Evolutionary conservation across 441 rosid genomes (phyloP), one percentile per base, ranked within the genome.

Genomic region (Omphalea diandra): DNA sequence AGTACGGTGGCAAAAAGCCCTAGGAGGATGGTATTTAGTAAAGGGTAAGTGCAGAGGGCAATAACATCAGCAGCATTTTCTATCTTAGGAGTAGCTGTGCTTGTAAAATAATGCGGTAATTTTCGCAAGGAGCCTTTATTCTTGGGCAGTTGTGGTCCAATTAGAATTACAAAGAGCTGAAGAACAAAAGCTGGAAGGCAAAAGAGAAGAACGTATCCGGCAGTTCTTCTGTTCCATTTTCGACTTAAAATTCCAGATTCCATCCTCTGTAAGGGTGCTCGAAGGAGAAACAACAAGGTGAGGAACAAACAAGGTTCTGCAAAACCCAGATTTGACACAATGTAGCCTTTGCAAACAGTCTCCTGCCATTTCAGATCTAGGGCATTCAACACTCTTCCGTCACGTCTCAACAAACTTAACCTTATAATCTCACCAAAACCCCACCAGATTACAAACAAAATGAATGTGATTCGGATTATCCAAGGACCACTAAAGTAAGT

Each of bases 281-380:
- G 96, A 24, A 95, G 87, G 22, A 95, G 94, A 83, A 93, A 87
- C 80, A 89, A 82, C 3, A 93, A 85, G 11, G 95, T 89, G 35
- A 95, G 88, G 81, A 90, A 89, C 60, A 95, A 81, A 78, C 98
- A 93, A 69, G 98, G 99, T 83, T 95, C 99, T 53, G 99, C 94
- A 81, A 95, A 95, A 53, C 99, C 99, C 65, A 90, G 80, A 82
- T 85, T 95, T n/a, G 97, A 95, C 47, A 90, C 84, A 33, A 95
- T 85, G 83, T 95, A 95, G 66, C 85, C 79, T 76, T 95, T 91
- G 98, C 99, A 95, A 63, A 88, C 68, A 65, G 81, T 82, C 70
- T 90, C 95, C 83, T 95, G 98, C 99, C 97, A 93, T 90, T 77
- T 79, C 61, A 71, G 54, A 80, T 83, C 82, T 67, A 90, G 79